Evolutionary conservation across 129 eudicot species (phyloP).

Genomic region (Chrysanthemum makinoi): DNA sequence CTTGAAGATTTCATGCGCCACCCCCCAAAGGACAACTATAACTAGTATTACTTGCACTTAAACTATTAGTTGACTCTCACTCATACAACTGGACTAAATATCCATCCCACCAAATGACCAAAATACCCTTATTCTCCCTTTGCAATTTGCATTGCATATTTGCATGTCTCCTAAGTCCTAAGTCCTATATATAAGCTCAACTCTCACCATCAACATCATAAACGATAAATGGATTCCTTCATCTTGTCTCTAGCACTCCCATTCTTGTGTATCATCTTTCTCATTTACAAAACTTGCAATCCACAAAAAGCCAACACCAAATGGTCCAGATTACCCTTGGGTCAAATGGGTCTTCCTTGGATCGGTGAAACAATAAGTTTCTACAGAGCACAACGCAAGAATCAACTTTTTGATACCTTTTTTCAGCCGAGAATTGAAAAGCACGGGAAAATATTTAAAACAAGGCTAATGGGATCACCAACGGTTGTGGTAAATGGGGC

Average conservation of each 20-base stretch:
- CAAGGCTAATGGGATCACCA: constrained; percentile 77
- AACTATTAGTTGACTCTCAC: constrained; percentile 26
- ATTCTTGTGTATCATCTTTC: neutral
- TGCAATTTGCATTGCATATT: neutral
- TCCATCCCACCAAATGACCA: neutral
- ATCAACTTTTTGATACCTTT: neutral
- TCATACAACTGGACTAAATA: constrained; percentile 9
- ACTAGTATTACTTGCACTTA: neutral
- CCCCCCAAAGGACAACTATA: constrained; percentile 10
- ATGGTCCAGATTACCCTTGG: constrained; percentile 28
- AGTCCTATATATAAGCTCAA: neutral
- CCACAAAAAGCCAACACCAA: neutral
- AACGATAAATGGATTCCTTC: neutral
- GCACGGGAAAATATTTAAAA: constrained; percentile 66
- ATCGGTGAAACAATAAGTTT: constrained; percentile 39
- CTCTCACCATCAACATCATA: neutral
- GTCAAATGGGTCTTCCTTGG: constrained; percentile 77
- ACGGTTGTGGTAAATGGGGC: constrained; percentile 73
- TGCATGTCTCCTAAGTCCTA: too few species aligned
- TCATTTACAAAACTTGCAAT: neutral
- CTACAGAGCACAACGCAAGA: constrained; percentile 10
- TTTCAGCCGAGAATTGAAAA: constrained; percentile 33
- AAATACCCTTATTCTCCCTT: neutral
- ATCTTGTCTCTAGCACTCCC: neutral
- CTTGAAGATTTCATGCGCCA: constrained; percentile 32